These are phyloP conservation scores for Papiliotrema flavescens DNA, from an alignment of 1,284 basidiomycete species.

Conservation along the genomic window DNA sequence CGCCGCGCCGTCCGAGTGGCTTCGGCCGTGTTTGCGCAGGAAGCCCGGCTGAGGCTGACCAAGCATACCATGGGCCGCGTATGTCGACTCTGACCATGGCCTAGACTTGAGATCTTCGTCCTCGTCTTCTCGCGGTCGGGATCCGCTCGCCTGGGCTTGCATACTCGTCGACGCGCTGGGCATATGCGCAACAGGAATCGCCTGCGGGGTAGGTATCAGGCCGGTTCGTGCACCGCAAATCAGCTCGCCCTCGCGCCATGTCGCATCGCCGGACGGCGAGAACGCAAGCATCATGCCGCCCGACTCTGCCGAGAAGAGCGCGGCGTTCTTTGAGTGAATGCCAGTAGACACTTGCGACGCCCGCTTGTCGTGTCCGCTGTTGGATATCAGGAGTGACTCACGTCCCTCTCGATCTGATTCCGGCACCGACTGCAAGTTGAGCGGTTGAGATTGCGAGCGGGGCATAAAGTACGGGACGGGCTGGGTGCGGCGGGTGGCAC, in stretches of 20 bases:
- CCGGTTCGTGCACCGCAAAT: slow-evolving; percentile 19
- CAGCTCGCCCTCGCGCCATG: slow-evolving; percentile 15
- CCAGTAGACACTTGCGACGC: slow-evolving; percentile 22
- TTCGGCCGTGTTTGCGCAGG: slow-evolving; percentile 20
- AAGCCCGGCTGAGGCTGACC: slow-evolving; percentile 1
- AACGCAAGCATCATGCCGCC: slow-evolving; percentile 38
- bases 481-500: not conserved
- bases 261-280: slow-evolving; percentile 23
- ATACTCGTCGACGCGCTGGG: not conserved
- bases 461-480: slow-evolving; percentile 9
- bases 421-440: slow-evolving; percentile 9
- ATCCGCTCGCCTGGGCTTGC: not conserved
- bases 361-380: slow-evolving; percentile 9
- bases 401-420: not conserved
- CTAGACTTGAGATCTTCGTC: slow-evolving; percentile 18
- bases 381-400: not conserved
- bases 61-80: slow-evolving; percentile 10
- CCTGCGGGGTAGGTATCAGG: slow-evolving; percentile 16
- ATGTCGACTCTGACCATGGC: slow-evolving; percentile 31
- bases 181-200: not conserved
- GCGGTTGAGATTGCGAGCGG: slow-evolving; percentile 17
- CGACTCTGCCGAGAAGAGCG: slow-evolving; percentile 29
- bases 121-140: not conserved
- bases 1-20: slow-evolving; percentile 43
- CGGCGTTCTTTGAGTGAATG: slow-evolving; percentile 36